Evolutionary conservation across 352 stramenopile species (phyloP), one percentile per base, ranked within the genome.

Genomic region (Pythium periplocum): DNA sequence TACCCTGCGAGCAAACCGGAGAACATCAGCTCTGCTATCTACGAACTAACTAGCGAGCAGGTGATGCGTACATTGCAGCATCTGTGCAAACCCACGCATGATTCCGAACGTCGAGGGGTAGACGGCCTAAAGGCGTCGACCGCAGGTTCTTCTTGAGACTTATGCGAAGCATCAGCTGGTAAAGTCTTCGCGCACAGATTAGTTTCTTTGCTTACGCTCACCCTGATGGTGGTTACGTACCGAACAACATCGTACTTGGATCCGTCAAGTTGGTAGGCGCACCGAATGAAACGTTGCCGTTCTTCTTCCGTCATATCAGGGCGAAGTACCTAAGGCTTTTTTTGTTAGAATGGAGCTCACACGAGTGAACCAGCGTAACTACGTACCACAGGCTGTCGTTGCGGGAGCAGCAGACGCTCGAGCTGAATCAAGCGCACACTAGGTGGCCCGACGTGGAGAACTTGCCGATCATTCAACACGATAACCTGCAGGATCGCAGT

Each of bases 41-140:
- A 48, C 26, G 17, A n/a, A 48, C 10, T 30, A 31, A 31, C 26
- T 9, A 30, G 6, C 9, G 6, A 48, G 43, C 6, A 6, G 43
- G 43, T n/a, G 9, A 48, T 31, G 61, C 76, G 48, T 59, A 90
- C 79, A 90, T 75, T 46, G 84, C 78, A 17, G 80, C 77, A 48
- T 90, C 80, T 42, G 69, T 90, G 57, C 80, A 90, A 51, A 90
- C 88, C 80, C 80, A 90, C 7, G 71, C 55, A 45, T 87, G 71
- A 50, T 51, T 78, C 47, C 75, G 68, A 6, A 74, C 53, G 42
- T 86, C 71, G 49, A 87, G 55, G 0, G 71, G 66, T 7, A 90
- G 56, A 51, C 60, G 79, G 6, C 55, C 61, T 8, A 90, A 45
- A 6, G 77, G 73, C 37, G 53, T 75, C 7, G 62, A 62, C 4